These are phyloP conservation scores for Monilinia vaccinii-corymbosi DNA, from an alignment of 2,329 filamentous ascomycete species.

Conservation along the genomic window DNA sequence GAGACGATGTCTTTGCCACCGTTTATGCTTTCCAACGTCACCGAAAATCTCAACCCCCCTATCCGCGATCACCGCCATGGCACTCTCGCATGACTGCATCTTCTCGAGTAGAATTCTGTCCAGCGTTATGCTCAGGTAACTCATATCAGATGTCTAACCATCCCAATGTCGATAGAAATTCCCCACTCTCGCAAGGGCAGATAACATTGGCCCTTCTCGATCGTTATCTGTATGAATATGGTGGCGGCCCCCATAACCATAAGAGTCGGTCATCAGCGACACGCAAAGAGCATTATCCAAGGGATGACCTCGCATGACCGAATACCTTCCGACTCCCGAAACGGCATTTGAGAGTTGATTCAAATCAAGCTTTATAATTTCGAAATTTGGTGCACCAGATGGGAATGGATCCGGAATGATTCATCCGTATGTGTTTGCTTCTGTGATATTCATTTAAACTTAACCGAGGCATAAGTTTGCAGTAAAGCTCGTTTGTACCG, in stretches of 20 bases:
- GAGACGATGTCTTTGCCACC: not conserved
- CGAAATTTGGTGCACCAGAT: no score
- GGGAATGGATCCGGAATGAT: no score
- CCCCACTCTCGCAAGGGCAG: not conserved
- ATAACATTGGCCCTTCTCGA: not conserved
- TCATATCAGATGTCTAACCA: not conserved
- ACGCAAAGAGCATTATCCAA: slow-evolving; percentile 1
- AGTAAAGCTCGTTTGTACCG: no score
- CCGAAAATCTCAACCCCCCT: not conserved
- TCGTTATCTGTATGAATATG: not conserved
- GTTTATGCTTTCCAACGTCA: not conserved
- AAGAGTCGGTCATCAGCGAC: slow-evolving; percentile 4
- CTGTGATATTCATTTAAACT: no score
- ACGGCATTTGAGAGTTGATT: not conserved
- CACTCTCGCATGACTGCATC: not conserved
- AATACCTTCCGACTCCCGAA: not conserved
- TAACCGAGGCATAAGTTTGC: no score
- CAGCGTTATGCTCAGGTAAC: not conserved
- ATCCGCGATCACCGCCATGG: not conserved
- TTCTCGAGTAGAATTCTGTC: not conserved
- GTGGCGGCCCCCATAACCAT: not conserved
- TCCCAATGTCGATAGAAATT: not conserved
- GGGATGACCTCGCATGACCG: not conserved
- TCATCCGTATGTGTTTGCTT: no score
- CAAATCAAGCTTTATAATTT: no score